These are phyloP conservation scores for Pleurotus eryngii DNA, from an alignment of 768 basidiomycete species.

Conservation along the genomic window DNA sequence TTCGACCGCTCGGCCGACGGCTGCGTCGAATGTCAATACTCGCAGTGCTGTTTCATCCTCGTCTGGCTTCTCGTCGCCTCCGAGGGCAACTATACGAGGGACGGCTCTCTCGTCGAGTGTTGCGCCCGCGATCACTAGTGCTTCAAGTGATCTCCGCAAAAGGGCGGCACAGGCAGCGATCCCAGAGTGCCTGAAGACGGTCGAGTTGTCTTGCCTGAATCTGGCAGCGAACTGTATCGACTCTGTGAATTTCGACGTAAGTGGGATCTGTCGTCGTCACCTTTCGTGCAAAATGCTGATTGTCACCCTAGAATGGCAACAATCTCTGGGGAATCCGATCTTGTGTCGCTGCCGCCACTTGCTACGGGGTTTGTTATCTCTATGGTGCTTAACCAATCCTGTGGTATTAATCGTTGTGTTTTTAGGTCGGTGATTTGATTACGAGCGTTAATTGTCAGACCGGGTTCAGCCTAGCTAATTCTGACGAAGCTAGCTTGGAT, in stretches of 20 bases:
- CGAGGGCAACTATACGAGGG: background rate
- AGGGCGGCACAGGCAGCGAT: constrained; percentile 8
- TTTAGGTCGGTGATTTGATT: constrained; percentile 12
- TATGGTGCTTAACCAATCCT: background rate
- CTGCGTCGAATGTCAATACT: background rate
- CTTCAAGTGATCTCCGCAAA: background rate
- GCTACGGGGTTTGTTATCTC: constrained; percentile 10
- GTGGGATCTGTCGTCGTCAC: background rate
- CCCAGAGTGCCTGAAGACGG: constrained; percentile 10
- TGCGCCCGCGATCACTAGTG: background rate
- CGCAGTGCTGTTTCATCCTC: background rate
- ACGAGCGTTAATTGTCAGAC: constrained; percentile 15
- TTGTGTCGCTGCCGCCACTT: constrained; percentile 16
- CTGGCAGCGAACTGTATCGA: constrained; percentile 11
- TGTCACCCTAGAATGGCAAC: constrained; percentile 2
- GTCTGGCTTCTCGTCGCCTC: background rate
- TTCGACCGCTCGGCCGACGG: background rate
- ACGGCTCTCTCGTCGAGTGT: background rate
- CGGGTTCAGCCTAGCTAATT: constrained; percentile 1
- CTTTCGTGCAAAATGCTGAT: background rate
- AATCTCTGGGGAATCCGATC: constrained; percentile 10
- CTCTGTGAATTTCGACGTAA: constrained; percentile 5
- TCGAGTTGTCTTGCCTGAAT: constrained; percentile 12
- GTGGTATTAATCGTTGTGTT: background rate
- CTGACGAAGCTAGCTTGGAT: constrained; percentile 9